These are phyloP conservation scores for Crucibulum parvulum DNA, from an alignment of 1,284 basidiomycete genomes.

Conservation along the genomic window DNA sequence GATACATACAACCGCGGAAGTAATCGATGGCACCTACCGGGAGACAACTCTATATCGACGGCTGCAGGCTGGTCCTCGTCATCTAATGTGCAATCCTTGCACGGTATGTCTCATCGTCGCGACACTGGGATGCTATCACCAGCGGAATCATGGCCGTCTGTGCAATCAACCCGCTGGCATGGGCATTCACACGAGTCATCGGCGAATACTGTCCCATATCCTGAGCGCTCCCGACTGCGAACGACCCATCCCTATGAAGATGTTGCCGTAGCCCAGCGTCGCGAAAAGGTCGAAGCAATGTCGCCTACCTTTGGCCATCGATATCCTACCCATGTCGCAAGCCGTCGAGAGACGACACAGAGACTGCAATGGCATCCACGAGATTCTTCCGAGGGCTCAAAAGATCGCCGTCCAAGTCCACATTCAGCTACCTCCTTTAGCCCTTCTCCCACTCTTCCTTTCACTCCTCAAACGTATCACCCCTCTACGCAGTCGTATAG, in stretches of 20 bases:
- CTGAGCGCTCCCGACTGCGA: slow-evolving; percentile 46
- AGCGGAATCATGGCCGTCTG: slow-evolving; percentile 40
- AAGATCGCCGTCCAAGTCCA: slow-evolving; percentile 32
- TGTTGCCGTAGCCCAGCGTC: slow-evolving; percentile 21
- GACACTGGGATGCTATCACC: slow-evolving; percentile 29
- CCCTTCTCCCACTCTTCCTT: slow-evolving; percentile 35
- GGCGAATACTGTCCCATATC: slow-evolving; percentile 29
- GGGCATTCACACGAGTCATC: slow-evolving; percentile 34
- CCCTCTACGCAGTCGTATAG: slow-evolving; percentile 39
- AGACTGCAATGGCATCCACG: slow-evolving; percentile 38
- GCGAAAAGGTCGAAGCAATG: slow-evolving; percentile 26
- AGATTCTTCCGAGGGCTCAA: slow-evolving; percentile 33
- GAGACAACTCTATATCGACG: slow-evolving; percentile 30
- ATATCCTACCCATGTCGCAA: slow-evolving; percentile 11
- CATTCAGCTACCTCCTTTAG: slow-evolving; percentile 36
- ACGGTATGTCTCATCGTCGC: slow-evolving; percentile 35
- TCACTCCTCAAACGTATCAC: slow-evolving; percentile 41
- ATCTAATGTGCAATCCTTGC: slow-evolving; percentile 21
- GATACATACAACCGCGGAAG: slow-evolving; percentile 33
- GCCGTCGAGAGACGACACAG: slow-evolving; percentile 33
- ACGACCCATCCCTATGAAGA: slow-evolving; percentile 41
- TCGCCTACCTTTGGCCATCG: slow-evolving; percentile 14
- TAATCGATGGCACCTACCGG: slow-evolving; percentile 35
- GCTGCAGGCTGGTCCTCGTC: slow-evolving; percentile 31
- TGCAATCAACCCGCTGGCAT: slow-evolving; percentile 45